phyloP scores from a whole-genome alignment of 140 eudicot genomes.

The Erigeron philadelphicus region DNA sequence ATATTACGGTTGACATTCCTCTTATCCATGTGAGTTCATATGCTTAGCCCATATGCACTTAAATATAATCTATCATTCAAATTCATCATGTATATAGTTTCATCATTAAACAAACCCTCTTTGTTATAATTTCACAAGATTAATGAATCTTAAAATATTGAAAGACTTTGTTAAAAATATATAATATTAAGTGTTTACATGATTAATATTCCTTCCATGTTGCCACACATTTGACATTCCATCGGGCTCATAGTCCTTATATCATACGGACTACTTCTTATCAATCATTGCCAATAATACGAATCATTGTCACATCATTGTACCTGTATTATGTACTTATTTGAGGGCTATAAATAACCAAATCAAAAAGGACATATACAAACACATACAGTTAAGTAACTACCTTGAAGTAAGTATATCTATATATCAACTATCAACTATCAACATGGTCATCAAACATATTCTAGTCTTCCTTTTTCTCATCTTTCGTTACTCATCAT shows the following conservation, averaged over 20 bases:
- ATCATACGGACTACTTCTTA: slow-evolving; percentile 26
- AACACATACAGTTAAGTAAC: neutral
- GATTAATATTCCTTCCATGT: slow-evolving; percentile 29
- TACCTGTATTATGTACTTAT: neutral
- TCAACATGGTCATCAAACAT: slow-evolving; percentile 23
- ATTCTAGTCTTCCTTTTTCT: slow-evolving; percentile 14
- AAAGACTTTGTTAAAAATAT: slow-evolving; percentile 9
- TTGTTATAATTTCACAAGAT: no score
- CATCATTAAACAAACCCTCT: no score
- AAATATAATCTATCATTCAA: no score
- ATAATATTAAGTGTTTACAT: slow-evolving; percentile 12
- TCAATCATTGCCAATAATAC: slow-evolving; percentile 20
- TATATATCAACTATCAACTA: neutral
- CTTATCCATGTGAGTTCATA: slow-evolving; percentile 10
- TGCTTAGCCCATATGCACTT: neutral
- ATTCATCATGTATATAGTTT: no score
- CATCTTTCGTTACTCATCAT: slow-evolving; percentile 20
- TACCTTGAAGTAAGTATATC: neutral
- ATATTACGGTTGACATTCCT: slow-evolving; percentile 4
- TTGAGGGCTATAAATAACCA: slow-evolving; percentile 20
- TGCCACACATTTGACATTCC: slow-evolving; percentile 20
- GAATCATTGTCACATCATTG: slow-evolving; percentile 2
- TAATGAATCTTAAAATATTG: no score
- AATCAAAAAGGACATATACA: slow-evolving; percentile 13
- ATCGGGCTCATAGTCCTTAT: slow-evolving; percentile 12